A percentile compares a stretch with the other conserved stretches of the same genome.
Conservation (phyloP, 2,329 filamentous ascomycete genomes). For the Aspergillus sergii region DNA sequence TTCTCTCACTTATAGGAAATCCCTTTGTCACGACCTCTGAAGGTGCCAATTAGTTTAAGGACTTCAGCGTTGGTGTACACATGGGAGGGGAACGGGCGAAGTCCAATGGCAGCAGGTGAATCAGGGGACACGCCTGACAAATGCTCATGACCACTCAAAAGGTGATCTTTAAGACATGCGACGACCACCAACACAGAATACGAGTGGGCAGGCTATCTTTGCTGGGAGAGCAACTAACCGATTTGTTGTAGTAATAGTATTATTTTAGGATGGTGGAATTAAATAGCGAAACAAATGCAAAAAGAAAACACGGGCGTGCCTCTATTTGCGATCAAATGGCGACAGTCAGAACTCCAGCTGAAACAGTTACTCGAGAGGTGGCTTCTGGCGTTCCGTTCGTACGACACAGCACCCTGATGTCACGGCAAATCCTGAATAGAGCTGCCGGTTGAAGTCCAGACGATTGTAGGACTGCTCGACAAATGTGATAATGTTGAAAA, state of each 20-base stretch:
- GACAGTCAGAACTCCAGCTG: background rate
- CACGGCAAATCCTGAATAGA: conserved; percentile 2
- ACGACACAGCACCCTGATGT: background rate
- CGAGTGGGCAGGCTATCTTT: conserved; percentile 2
- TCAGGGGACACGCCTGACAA: conserved; percentile 19
- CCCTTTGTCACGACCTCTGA: background rate
- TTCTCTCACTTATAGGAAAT: background rate
- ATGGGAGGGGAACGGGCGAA: background rate
- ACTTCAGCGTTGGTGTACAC: conserved; percentile 1
- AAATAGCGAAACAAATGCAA: background rate
- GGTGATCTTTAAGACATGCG: conserved; percentile 17
- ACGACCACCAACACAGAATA: conserved; percentile 2
- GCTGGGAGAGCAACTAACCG: conserved; percentile 1
- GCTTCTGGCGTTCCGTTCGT: conserved; percentile 3
- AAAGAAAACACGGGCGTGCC: conserved; percentile 2
- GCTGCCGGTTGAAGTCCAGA: background rate
- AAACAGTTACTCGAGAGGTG: background rate
- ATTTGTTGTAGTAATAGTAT: background rate
- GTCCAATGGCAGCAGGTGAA: conserved; percentile 13
- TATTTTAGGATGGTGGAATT: background rate
- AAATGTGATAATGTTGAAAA: background rate
- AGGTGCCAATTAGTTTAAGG: conserved; percentile 4
- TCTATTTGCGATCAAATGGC: background rate
- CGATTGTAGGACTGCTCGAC: background rate
- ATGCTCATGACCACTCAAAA: conserved; percentile 12